Percentiles rank a stretch among this genome's conserved stretches.
phyloP scores from a whole-genome alignment of 208 protist species.

The Leishmania tarentolae region DNA sequence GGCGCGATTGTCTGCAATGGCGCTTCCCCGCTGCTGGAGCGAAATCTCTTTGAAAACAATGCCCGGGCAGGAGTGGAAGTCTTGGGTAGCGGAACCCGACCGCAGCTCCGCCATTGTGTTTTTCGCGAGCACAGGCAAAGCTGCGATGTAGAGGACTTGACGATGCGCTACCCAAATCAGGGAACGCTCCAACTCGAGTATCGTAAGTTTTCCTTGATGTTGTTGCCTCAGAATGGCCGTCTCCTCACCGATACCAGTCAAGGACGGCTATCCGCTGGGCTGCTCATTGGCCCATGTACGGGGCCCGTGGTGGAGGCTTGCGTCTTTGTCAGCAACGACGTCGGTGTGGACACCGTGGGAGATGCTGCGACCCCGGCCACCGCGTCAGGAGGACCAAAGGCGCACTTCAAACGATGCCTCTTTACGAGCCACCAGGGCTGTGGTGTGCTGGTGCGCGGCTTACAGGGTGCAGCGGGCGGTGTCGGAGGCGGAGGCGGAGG shows the following conservation, averaged over 20 bases:
- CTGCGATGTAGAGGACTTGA: background rate
- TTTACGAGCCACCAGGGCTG: constrained; percentile 39
- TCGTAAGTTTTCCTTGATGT: constrained; percentile 31
- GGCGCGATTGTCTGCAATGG: constrained; percentile 70
- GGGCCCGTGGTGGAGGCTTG: constrained; percentile 48
- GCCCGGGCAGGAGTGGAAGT: constrained; percentile 70
- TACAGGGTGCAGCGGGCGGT: background rate
- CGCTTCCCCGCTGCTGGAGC: constrained; percentile 49
- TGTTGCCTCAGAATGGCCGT: constrained; percentile 46
- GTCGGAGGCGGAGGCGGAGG: background rate
- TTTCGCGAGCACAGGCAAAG: constrained; percentile 48
- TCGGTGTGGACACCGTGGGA: constrained; percentile 71
- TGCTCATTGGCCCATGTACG: constrained; percentile 50
- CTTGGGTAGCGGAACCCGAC: constrained; percentile 46
- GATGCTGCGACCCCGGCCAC: constrained; percentile 20
- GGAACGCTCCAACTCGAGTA: constrained; percentile 38
- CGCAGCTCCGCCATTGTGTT: constrained; percentile 55
- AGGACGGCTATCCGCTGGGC: constrained; percentile 39
- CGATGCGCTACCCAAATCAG: constrained; percentile 31
- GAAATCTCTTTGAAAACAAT: constrained; percentile 81
- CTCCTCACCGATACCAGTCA: constrained; percentile 38
- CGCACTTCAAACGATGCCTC: constrained; percentile 34
- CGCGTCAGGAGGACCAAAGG: constrained; percentile 13
- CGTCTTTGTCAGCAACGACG: constrained; percentile 69
- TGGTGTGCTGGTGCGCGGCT: constrained; percentile 61